Conservation (phyloP, 257 asterid species). For the Nicotiana otophora region DNA sequence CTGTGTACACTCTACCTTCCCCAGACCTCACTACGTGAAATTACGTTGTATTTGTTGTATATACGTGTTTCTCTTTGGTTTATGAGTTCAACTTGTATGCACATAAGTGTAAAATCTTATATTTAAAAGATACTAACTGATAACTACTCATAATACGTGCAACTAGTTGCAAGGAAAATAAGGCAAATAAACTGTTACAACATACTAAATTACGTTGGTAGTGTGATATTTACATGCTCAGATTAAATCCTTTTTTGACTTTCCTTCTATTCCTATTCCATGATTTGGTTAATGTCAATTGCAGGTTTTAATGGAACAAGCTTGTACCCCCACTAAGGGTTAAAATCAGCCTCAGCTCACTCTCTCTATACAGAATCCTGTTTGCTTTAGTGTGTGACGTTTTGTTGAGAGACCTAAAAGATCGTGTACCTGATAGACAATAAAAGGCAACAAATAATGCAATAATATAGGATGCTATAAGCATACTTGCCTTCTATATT, state of each 20-base stretch:
- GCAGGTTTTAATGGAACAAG: slow-evolving; percentile 46
- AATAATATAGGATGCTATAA: not conserved
- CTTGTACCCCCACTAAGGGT: not conserved
- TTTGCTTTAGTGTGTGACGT: not conserved
- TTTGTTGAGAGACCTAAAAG: not conserved
- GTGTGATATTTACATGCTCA: not conserved
- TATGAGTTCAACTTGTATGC: not conserved
- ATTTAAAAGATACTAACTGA: not conserved
- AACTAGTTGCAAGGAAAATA: not conserved
- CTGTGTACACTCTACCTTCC: too few species aligned
- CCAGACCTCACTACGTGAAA: too few species aligned
- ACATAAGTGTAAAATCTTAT: too few species aligned
- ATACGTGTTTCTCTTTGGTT: not conserved
- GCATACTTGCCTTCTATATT: not conserved
- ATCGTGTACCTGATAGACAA: not conserved
- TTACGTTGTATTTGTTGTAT: too few species aligned
- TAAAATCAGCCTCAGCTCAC: slow-evolving; percentile 13
- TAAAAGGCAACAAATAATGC: not conserved
- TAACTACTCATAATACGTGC: not conserved
- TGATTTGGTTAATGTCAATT: not conserved
- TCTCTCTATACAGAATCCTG: not conserved
- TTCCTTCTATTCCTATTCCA: not conserved
- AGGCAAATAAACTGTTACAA: not conserved
- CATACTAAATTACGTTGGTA: not conserved
- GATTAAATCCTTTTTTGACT: not conserved